A percentile compares a stretch with the other conserved stretches of the same genome.
These are phyloP conservation scores for Xylariaceae sp. DNA, from an alignment of 2,329 filamentous ascomycete species.

Conservation along the genomic window DNA sequence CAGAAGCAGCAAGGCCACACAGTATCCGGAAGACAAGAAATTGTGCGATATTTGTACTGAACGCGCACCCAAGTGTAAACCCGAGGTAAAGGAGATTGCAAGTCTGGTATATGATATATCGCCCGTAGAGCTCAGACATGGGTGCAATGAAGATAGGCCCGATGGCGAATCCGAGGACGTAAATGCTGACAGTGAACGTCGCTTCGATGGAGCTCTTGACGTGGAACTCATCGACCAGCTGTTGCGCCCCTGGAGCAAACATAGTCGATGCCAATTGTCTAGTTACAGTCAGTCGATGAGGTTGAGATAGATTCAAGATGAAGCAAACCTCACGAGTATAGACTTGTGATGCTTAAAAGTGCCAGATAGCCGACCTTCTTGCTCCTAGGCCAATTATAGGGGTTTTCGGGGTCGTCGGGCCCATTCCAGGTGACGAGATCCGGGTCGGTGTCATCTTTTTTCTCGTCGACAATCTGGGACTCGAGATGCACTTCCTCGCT, in stretches of 20 bases:
- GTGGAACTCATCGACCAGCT: constrained; percentile 10
- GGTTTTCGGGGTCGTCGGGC: constrained; percentile 10
- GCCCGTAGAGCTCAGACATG: constrained; percentile 41
- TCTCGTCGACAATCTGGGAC: neutral
- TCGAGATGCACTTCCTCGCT: too few relatives aligned
- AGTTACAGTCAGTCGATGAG: too few relatives aligned
- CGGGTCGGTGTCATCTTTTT: neutral
- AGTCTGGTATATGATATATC: constrained; percentile 31
- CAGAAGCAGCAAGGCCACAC: constrained; percentile 28
- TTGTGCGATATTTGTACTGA: constrained; percentile 26
- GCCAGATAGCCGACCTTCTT: constrained; percentile 11
- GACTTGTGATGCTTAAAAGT: constrained; percentile 9
- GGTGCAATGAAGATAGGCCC: constrained; percentile 43
- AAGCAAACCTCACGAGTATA: constrained; percentile 6
- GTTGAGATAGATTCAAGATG: neutral
- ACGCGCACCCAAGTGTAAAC: constrained; percentile 35
- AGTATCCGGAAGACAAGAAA: constrained; percentile 36
- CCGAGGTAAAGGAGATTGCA: constrained; percentile 32
- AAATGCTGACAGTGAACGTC: constrained; percentile 20
- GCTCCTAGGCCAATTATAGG: constrained; percentile 5
- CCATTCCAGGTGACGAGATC: constrained; percentile 15
- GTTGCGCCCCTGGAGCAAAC: constrained; percentile 13
- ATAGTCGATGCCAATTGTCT: constrained; percentile 9
- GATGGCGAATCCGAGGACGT: constrained; percentile 23
- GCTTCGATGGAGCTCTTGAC: constrained; percentile 7